Evolutionary conservation across 495 filamentous ascomycete genomes (phyloP).

Genomic region (Xylaria intraflava): DNA sequence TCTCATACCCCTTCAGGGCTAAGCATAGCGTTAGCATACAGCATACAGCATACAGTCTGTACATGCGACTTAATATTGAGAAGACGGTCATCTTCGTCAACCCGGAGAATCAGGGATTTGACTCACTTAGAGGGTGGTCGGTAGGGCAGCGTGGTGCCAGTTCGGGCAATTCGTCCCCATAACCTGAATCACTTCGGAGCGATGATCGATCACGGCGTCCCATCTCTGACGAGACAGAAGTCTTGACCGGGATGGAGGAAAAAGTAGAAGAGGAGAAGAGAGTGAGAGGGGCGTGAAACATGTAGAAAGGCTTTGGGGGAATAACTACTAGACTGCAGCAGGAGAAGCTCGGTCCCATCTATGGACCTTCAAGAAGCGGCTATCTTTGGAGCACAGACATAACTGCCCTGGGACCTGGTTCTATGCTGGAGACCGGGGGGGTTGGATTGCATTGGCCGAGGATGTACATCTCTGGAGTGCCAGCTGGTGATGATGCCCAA

Average conservation of each 20-base stretch:
- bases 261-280: not conserved
- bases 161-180: conserved; percentile 30
- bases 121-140: conserved; percentile 29
- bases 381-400: conserved; percentile 14
- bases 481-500: conserved; percentile 31
- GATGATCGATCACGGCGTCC: conserved; percentile 31
- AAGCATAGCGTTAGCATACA: not conserved
- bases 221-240: conserved; percentile 28
- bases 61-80: no score
- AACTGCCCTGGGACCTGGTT: conserved; percentile 15
- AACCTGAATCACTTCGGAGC: conserved; percentile 31
- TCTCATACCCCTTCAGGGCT: conserved; percentile 30
- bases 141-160: conserved; percentile 22
- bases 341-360: not conserved
- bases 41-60: no score
- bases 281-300: conserved; percentile 1
- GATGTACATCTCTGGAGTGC: conserved; percentile 11
- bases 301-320: conserved; percentile 1
- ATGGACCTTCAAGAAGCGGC: not conserved
- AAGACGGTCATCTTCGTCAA: not conserved
- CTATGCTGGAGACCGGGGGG: conserved; percentile 18
- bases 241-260: not conserved
- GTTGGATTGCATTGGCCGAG: conserved; percentile 12
- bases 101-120: not conserved
- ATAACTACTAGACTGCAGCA: conserved; percentile 5